Percentiles rank a stretch among this genome's conserved stretches.
phyloP scores from a whole-genome alignment of 2,329 filamentous ascomycete genomes.

The Cercospora sp. region DNA sequence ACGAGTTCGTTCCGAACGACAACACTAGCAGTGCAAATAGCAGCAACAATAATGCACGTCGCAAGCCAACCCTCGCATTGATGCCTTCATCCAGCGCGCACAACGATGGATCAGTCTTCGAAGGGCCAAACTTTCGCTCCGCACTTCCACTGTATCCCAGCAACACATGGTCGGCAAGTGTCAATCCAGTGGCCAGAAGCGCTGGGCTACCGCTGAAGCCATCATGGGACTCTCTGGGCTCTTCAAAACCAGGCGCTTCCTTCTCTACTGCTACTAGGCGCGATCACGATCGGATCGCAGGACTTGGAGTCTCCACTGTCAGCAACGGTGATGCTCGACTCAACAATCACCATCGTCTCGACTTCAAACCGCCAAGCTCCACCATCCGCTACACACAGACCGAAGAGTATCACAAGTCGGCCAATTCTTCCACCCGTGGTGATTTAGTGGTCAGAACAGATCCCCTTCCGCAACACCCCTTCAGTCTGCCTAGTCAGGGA shows the following conservation, averaged over 20 bases:
- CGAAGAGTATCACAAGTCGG: constrained; percentile 21
- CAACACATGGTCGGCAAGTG: constrained; percentile 19
- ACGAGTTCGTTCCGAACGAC: constrained; percentile 11
- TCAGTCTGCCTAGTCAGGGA: background rate
- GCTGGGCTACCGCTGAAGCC: constrained; percentile 21
- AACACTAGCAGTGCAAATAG: background rate
- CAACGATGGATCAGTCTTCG: background rate
- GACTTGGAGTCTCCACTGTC: background rate
- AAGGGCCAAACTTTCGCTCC: background rate
- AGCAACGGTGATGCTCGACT: background rate
- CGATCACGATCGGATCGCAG: background rate
- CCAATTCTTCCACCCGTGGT: background rate
- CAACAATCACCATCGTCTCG: constrained; percentile 5
- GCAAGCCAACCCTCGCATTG: constrained; percentile 1
- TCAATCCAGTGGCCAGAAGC: constrained; percentile 12
- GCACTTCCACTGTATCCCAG: constrained; percentile 18
- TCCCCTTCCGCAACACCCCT: constrained; percentile 17
- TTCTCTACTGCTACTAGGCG: background rate
- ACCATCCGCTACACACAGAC: constrained; percentile 20
- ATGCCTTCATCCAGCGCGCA: background rate
- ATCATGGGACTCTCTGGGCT: constrained; percentile 18
- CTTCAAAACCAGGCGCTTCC: background rate
- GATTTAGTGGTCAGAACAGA: constrained; percentile 12
- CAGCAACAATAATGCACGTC: background rate
- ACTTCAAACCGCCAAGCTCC: constrained; percentile 3